A percentile compares a stretch with the other conserved stretches of the same genome.
phyloP scores from a whole-genome alignment of 768 basidiomycete genomes.

The Lanmaoa pseudosensibilis region DNA sequence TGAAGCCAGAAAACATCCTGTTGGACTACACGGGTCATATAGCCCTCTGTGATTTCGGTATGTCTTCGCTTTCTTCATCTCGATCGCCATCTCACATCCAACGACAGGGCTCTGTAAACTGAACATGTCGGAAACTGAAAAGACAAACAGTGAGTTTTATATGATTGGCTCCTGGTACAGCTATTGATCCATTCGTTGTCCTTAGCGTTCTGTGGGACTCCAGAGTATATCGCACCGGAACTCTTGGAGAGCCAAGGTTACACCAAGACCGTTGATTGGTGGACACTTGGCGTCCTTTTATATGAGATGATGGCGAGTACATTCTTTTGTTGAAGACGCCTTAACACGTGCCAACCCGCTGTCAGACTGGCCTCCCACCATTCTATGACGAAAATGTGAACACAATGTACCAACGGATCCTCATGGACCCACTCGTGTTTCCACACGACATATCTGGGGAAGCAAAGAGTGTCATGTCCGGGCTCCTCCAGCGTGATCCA shows the following conservation, averaged over 20 bases:
- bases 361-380: conserved; percentile 89
- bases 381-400: conserved; percentile 99
- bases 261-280: conserved; percentile 99
- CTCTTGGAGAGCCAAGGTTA: conserved; percentile 95
- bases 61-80: conserved; percentile 2
- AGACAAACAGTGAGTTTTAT: conserved; percentile 80
- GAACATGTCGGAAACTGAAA: conserved; percentile 97
- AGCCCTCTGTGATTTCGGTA: conserved; percentile 94
- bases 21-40: conserved; percentile 98
- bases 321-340: not conserved
- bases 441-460: conserved; percentile 85
- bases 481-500: conserved; percentile 87
- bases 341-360: conserved; percentile 4
- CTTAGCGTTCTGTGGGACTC: conserved; percentile 94
- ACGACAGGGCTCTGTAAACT: conserved; percentile 77
- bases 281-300: conserved; percentile 94
- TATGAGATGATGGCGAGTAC: conserved; percentile 89
- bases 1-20: conserved; percentile 98
- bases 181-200: conserved; percentile 5
- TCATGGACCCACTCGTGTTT: conserved; percentile 91
- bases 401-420: conserved; percentile 95
- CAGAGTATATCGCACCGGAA: conserved; percentile 98
- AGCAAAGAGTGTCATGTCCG: conserved; percentile 85
- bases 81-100: conserved; percentile 1
- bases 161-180: not conserved